Evolutionary conservation across 306 rosid species (phyloP), one percentile per base, ranked within the genome.

Genomic region (Hippophae gyantsensis): DNA sequence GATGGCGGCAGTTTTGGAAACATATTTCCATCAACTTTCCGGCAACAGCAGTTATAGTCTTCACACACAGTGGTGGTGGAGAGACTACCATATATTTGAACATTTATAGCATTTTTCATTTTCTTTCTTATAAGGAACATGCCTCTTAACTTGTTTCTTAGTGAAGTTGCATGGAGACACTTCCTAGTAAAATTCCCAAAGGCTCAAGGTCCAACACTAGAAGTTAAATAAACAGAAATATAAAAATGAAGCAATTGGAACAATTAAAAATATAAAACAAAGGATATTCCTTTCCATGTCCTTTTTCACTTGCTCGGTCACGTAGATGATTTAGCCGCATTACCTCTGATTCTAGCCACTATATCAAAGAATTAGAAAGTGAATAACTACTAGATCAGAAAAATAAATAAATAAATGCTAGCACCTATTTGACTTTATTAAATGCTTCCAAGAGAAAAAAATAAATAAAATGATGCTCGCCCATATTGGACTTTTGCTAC

Each of bases 281-380:
- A 87, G 98, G 98, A 92, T 92, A 92, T 92, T 92, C 96, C 73
- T 87, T 89, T 69, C 72, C 64, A 62, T 63, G 80, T 67, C 96
- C 96, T 78, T 85, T 87, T 74, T 85, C 95, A 75, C 82, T 87
- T 69, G 98, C 95, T 69, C 87, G 79, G 71, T 79, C 86, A 46
- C 85, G 95, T 43, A 92, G 96, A 72, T 85, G 81, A 65, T 61
- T 83, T 60, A 85, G 79, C 62, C 69, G 80, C 71, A 82, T 63
- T 57, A 72, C 78, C 85, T 92, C 95, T 56, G 80, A 80, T 50
- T 75, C 86, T 71, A 87, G 81, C 69, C 68, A 63, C 98, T 92
- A 74, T 18, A 82, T 61, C 66, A 78, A 53, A 43, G 66, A 60
- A 56, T 8, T 59, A 74, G 70, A 72, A 50, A 61, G 63, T 43